phyloP scores from a whole-genome alignment of 2,329 filamentous ascomycete genomes.

The Fusarium pilosicola region DNA sequence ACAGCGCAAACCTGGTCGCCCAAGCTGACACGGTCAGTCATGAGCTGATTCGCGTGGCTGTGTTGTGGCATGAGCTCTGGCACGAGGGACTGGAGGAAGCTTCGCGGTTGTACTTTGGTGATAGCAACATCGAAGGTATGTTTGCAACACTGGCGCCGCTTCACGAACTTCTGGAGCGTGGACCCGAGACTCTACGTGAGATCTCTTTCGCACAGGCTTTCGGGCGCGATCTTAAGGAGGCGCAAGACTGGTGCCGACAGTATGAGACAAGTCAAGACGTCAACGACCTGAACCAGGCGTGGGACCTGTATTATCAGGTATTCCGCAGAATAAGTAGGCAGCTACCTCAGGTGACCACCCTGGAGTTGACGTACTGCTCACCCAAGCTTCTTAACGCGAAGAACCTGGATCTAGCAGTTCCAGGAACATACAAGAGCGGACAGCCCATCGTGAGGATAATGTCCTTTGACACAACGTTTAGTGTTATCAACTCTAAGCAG shows the following conservation, averaged over 20 bases:
- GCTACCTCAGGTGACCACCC: constrained; percentile 87
- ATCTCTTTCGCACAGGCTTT: constrained; percentile 99
- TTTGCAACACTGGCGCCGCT: constrained; percentile 89
- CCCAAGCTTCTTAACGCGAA: constrained; percentile 88
- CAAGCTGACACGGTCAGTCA: constrained; percentile 96
- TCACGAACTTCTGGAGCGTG: constrained; percentile 89
- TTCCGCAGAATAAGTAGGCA: constrained; percentile 96
- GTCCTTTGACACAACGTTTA: constrained; percentile 89
- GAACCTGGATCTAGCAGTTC: constrained; percentile 92
- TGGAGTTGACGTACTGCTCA: constrained; percentile 97
- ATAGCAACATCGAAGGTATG: constrained; percentile 98
- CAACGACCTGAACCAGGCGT: constrained; percentile 95
- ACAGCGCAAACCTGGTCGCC: constrained; percentile 90
- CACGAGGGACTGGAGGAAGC: constrained; percentile 98
- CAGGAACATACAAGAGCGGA: constrained; percentile 88
- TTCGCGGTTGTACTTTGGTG: constrained; percentile 94
- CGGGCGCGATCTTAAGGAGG: constrained; percentile 92
- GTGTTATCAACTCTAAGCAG: constrained; percentile 97
- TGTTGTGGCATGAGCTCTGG: constrained; percentile 99
- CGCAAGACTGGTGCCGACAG: constrained; percentile 93
- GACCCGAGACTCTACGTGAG: constrained; percentile 92
- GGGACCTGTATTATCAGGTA: constrained; percentile 99
- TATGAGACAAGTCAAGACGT: constrained; percentile 90
- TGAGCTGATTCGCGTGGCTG: constrained; percentile 95
- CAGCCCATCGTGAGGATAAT: constrained; percentile 83